Conservation (phyloP, 2,329 filamentous ascomycete genomes). For the Anthostomella pinea region DNA sequence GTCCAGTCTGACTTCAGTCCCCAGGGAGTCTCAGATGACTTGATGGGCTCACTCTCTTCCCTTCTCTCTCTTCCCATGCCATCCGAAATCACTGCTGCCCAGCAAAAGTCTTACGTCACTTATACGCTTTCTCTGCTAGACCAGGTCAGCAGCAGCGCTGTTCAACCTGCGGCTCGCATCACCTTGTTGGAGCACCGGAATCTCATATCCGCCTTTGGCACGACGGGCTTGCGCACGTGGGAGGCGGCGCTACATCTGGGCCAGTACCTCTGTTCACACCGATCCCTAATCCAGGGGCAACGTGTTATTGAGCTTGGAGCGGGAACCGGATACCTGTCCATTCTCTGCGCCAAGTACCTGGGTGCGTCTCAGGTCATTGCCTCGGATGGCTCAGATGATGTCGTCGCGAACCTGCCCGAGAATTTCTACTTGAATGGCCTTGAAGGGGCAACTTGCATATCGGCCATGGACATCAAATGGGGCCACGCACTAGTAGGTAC, state of each 20-base stretch:
- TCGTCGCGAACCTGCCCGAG: slow-evolving; percentile 64
- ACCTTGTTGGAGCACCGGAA: slow-evolving; percentile 67
- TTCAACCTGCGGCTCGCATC: slow-evolving; percentile 39
- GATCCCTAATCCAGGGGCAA: slow-evolving; percentile 47
- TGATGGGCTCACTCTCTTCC: slow-evolving; percentile 66
- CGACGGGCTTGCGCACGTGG: slow-evolving; percentile 77
- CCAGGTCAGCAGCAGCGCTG: too few species aligned
- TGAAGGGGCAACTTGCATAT: slow-evolving; percentile 44
- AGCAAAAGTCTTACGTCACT: slow-evolving; percentile 72
- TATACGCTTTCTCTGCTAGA: slow-evolving; percentile 52
- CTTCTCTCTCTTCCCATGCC: slow-evolving; percentile 67
- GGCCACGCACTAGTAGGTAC: slow-evolving; percentile 57
- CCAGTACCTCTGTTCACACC: slow-evolving; percentile 58
- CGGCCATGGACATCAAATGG: slow-evolving; percentile 60
- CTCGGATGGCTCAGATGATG: slow-evolving; percentile 72
- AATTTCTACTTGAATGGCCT: slow-evolving; percentile 69
- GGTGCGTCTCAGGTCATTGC: slow-evolving; percentile 58
- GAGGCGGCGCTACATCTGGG: slow-evolving; percentile 75
- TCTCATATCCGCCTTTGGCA: slow-evolving; percentile 67
- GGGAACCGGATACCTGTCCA: slow-evolving; percentile 72
- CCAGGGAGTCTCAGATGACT: slow-evolving; percentile 79
- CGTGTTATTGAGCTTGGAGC: slow-evolving; percentile 70
- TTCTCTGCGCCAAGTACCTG: slow-evolving; percentile 69
- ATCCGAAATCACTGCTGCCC: slow-evolving; percentile 63
- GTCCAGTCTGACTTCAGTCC: slow-evolving; percentile 23